Evolutionary conservation across 257 asterid genomes (phyloP), one percentile per base, ranked within the genome.

Genomic region (Mitragyna speciosa): DNA sequence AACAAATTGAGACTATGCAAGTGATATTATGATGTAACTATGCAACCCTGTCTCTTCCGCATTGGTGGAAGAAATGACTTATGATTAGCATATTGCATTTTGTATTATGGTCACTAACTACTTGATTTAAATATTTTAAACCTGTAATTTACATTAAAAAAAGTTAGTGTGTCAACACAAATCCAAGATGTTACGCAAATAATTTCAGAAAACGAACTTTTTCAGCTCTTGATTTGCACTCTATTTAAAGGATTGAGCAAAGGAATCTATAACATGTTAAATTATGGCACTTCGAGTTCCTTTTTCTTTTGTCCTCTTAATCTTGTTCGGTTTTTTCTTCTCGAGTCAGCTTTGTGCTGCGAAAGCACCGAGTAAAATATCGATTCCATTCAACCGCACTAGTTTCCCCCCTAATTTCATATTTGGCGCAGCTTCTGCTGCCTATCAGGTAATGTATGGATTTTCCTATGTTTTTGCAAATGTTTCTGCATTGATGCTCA

Each of bases 401-500:
- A 22, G 67, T 63, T 82, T 82, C 52, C 81, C 84, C 2, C 63
- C 81, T 0, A 4, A 64, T 26, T 82, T 82, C 67, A 3, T 71
- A 22, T 82, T 82, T 45, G 84, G 81, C 20, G 69, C 81, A 28
- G 84, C 80, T 71, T 81, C 81, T 26, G 47, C 84, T 75, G 84
- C 84, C 48, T 81, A 81, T 76, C 84, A 82, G 84, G 85, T 76
- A 19, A 67, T 19, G 6, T 24, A 52, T 24, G 49, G 7, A 45
- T 45, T 45, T 45, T 45, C 11, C 49, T 45, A 52, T 4, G 15
- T 6, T 52, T 14, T 19, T 52, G 59, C 4, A 14, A 19, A 14
- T 52, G 59, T 14, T 52, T 52, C 16, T 14, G 59, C 2, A 52
- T 52, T 16, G 16, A 52, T 52, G 5, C 59, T 15, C 5, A 19